Evolutionary conservation across 2,329 filamentous ascomycete species (phyloP), one percentile per base, ranked within the genome.

Genomic region (Cladosporium sp.): DNA sequence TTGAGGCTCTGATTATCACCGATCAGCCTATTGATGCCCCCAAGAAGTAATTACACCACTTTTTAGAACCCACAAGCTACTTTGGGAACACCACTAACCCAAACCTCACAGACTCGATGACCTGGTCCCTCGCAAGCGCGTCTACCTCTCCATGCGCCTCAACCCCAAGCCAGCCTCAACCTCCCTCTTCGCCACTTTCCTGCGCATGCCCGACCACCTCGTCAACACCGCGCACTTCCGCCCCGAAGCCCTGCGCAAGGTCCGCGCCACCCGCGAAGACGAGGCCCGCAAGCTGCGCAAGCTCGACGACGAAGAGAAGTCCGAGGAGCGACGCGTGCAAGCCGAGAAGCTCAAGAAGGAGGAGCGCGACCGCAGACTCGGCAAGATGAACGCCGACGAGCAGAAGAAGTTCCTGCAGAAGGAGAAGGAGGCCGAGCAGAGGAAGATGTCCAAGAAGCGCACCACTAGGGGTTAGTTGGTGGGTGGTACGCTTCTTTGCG

Each of bases 1-100:
- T 96, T 70, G 92, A 98, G 78, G 94, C 93, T 73, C 80, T 99
- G 67, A 90, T 99, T 73, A 83, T 98, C 60, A 91, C 89, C 23
- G 95, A 99, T 77, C 93, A 97, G 80, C 93, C 94, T 39, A 81
- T 88, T 62, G 92, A 97, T 71, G 93, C 92, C 80, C 95, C 95
- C 64, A 85, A 83, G 75, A 96, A 89, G 91, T 94, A 83, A 80
- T 88, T 82, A 11, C 18, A n/a, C 25, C 34, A 28, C n/a, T 18
- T 28, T 32, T 11, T 48, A 18, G 6, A 2, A 14, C 21, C 10
- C 34, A 36, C 14, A 36, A 36, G 4, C 18, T 36, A 5, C n/a
- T 46, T 8, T n/a, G 6, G 23, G 6, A 23, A n/a, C 51, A 25
- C 25, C n/a, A 46, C 62, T 64, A 49, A 64, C 62, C n/a, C 23